A percentile compares a stretch with the other conserved stretches of the same genome.
Conservation (phyloP, 192 early-diverging fungal species). For the Chytriomyces confervae region DNA sequence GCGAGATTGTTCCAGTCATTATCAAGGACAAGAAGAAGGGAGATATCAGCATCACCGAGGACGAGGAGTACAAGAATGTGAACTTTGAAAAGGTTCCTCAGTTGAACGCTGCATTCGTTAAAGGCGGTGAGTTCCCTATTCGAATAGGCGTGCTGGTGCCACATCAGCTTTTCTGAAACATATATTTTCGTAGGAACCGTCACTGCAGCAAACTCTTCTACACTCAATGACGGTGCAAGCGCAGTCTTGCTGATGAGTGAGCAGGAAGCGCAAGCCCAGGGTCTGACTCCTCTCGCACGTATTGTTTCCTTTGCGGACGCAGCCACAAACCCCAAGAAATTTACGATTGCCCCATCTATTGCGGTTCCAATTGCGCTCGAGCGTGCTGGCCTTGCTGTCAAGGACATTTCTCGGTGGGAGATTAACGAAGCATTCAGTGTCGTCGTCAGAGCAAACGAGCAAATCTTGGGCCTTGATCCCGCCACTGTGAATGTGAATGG, state of each 20-base stretch:
- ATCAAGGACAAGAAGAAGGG: constrained; percentile 80
- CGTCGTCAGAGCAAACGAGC: constrained; percentile 88
- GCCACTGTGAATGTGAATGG: constrained; percentile 91
- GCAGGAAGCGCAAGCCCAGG: constrained; percentile 72
- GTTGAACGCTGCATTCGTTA: constrained; percentile 83
- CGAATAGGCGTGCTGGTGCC: not conserved
- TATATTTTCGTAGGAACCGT: constrained; percentile 67
- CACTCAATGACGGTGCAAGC: constrained; percentile 95
- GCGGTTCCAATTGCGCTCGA: constrained; percentile 92
- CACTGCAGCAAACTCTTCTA: constrained; percentile 95
- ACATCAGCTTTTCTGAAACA: not conserved
- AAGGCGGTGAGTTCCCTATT: constrained; percentile 63
- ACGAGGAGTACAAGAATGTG: constrained; percentile 95
- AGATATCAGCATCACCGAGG: constrained; percentile 74
- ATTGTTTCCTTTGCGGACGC: constrained; percentile 92
- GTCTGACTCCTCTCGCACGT: constrained; percentile 85
- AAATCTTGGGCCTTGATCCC: constrained; percentile 75
- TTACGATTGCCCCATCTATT: constrained; percentile 92
- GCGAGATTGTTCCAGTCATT: constrained; percentile 84
- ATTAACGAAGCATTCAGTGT: constrained; percentile 98
- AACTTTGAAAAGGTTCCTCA: constrained; percentile 86
- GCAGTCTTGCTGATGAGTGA: constrained; percentile 86
- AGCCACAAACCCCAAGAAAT: constrained; percentile 86
- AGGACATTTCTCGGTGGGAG: constrained; percentile 92
- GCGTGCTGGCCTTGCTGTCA: constrained; percentile 77